Conservation (phyloP, 139 green algal species). For the Eudorina sp. region DNA sequence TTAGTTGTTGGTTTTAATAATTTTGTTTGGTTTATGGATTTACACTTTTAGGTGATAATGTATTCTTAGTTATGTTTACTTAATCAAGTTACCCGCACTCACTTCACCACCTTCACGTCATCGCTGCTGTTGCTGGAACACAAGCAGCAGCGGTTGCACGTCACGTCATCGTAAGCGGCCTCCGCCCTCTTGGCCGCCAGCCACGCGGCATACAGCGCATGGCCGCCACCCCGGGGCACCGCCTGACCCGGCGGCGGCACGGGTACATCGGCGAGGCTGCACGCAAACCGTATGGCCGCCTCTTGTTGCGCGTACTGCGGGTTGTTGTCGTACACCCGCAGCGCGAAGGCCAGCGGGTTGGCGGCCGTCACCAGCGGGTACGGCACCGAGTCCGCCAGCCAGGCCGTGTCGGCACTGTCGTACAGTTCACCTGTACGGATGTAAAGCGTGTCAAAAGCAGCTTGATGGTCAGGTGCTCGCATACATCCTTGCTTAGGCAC, state of each 20-base stretch:
- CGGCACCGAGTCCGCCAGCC: not conserved
- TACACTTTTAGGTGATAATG: no score
- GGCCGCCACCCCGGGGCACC: not conserved
- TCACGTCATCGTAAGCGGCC: not conserved
- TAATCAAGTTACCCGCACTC: not conserved
- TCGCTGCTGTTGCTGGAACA: not conserved
- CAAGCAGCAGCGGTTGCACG: constrained; percentile 13
- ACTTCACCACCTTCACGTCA: not conserved
- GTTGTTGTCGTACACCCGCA: not conserved
- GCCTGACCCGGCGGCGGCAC: not conserved
- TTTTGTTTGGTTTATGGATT: no score
- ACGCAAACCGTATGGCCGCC: not conserved
- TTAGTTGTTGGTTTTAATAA: no score
- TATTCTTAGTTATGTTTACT: no score
- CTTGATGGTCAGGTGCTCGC: not conserved
- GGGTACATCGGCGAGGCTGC: not conserved
- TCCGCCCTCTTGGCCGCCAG: not conserved
- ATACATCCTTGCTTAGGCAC: not conserved
- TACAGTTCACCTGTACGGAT: not conserved
- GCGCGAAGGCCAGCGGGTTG: not conserved
- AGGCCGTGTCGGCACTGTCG: constrained; percentile 17
- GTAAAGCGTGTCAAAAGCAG: not conserved
- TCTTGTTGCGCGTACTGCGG: not conserved
- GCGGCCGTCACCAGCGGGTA: constrained; percentile 15
- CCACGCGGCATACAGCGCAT: constrained; percentile 28